These are phyloP conservation scores for Fusarium ramigenum DNA, from an alignment of 2,329 filamentous ascomycete genomes.

Conservation along the genomic window DNA sequence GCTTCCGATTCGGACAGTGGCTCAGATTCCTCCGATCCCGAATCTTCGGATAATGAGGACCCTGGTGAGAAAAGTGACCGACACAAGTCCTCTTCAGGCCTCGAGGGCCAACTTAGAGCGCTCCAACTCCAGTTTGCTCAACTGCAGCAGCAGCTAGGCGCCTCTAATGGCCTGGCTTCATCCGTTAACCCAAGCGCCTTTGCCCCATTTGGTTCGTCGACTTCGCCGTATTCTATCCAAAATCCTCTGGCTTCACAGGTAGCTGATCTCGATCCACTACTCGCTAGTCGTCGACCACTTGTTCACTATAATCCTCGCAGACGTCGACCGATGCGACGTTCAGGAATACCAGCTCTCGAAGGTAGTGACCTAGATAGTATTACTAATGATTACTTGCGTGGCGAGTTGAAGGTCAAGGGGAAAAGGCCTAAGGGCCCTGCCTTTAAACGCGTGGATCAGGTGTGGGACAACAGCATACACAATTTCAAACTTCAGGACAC, in stretches of 20 bases:
- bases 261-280: not conserved
- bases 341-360: not conserved
- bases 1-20: conserved; percentile 28
- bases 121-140: conserved; percentile 43
- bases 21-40: conserved; percentile 40
- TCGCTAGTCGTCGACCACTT: not conserved
- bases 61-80: conserved; percentile 20
- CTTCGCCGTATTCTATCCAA: not conserved
- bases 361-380: not conserved
- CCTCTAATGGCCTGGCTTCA: not conserved
- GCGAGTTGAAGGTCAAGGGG: conserved; percentile 35
- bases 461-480: conserved; percentile 62
- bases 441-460: conserved; percentile 63
- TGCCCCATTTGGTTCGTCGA: not conserved
- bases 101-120: conserved; percentile 45
- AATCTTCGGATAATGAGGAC: conserved; percentile 29
- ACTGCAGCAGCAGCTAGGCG: conserved; percentile 37
- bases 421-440: conserved; percentile 42
- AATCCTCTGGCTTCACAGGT: not conserved
- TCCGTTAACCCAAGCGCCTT: not conserved
- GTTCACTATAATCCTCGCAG: not conserved
- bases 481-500: conserved; percentile 66
- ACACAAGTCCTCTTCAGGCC: conserved; percentile 17
- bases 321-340: not conserved
- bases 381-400: not conserved